Evolutionary conservation across 2,329 filamentous ascomycete genomes (phyloP).

Genomic region (Akanthomyces muscarius): DNA sequence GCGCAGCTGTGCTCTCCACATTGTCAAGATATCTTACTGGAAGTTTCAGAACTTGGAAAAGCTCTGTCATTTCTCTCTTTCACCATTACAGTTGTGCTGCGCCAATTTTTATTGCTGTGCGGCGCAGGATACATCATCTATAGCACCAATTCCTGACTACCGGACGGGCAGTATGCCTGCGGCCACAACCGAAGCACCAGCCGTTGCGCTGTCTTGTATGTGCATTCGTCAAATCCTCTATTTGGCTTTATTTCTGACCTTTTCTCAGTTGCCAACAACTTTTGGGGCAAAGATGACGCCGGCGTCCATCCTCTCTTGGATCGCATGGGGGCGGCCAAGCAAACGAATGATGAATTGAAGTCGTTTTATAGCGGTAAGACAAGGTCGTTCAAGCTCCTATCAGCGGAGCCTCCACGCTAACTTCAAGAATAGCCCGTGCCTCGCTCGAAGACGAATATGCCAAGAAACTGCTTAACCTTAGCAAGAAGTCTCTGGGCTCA

Average conservation of each 20-base stretch:
- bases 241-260: constrained; percentile 10
- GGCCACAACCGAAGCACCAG: constrained; percentile 57
- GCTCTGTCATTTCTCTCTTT: background rate
- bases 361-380: constrained; percentile 76
- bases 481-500: constrained; percentile 84
- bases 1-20: constrained; percentile 1
- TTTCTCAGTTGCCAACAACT: constrained; percentile 86
- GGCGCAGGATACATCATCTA: background rate
- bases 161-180: constrained; percentile 49
- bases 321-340: constrained; percentile 92
- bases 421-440: constrained; percentile 61
- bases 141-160: background rate
- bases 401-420: background rate
- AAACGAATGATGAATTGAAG: constrained; percentile 89
- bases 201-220: constrained; percentile 63
- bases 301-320: constrained; percentile 87
- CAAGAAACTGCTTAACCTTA: constrained; percentile 79
- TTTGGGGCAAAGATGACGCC: constrained; percentile 99
- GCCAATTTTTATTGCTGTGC: background rate
- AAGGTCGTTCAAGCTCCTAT: too few species aligned
- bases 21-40: background rate
- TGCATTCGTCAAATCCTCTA: background rate
- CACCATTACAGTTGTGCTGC: background rate
- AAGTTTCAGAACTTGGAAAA: constrained; percentile 1
- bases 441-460: constrained; percentile 97